Conservation (phyloP, 1,139 yeast species). For the Blastobotrys apis region DNA sequence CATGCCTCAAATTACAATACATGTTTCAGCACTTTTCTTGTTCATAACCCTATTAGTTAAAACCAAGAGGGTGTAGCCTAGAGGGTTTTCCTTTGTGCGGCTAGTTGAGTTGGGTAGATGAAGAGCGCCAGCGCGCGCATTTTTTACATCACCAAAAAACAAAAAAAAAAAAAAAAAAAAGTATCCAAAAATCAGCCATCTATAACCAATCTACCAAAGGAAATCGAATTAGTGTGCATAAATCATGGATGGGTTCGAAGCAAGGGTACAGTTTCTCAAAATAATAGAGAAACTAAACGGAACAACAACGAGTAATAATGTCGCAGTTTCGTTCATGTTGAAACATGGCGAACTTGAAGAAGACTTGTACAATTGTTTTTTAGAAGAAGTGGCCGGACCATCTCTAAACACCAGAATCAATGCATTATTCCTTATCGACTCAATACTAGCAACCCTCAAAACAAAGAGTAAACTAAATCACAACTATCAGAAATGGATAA, state of each 20-base stretch:
- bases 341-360: constrained; percentile 59
- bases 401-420: constrained; percentile 59
- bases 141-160: no score
- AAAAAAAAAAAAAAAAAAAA: no score
- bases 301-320: constrained; percentile 50
- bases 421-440: constrained; percentile 64
- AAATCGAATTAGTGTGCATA: no score
- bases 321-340: constrained; percentile 57
- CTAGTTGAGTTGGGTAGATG: no score
- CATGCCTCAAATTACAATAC: no score
- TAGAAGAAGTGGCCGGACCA: constrained; percentile 53
- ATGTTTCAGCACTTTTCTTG: no score
- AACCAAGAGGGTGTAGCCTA: no score
- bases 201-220: no score
- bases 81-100: no score
- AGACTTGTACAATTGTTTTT: constrained; percentile 64
- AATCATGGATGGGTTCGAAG: constrained; percentile 74
- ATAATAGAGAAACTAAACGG: constrained; percentile 60
- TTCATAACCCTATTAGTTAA: no score
- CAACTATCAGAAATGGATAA: constrained; percentile 25
- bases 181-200: no score
- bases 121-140: no score
- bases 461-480: constrained; percentile 2
- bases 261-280: constrained; percentile 63
- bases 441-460: constrained; percentile 37